Evolutionary conservation across 371 early-diverging fungal species (phyloP).

Genomic region (Rhizopus delemar): DNA sequence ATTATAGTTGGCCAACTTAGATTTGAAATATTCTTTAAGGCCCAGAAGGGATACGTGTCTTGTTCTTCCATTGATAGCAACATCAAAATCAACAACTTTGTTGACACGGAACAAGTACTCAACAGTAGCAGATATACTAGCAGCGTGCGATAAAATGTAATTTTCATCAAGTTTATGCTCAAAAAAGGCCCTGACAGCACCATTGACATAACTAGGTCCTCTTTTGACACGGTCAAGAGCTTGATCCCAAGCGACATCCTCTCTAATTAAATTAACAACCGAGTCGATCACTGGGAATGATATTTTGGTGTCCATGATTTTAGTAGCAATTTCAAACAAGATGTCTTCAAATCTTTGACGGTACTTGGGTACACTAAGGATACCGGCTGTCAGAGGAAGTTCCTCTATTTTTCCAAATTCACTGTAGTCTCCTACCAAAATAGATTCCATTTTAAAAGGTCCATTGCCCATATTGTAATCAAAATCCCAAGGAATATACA

Average conservation of each 20-base stretch:
- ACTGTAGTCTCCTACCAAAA: conserved; percentile 32
- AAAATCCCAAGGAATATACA: conserved; percentile 36
- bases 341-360: conserved; percentile 16
- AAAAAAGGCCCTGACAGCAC: conserved; percentile 1
- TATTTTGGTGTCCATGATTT: conserved; percentile 16
- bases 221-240: conserved; percentile 17
- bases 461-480: conserved; percentile 39
- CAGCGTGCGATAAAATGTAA: conserved; percentile 3
- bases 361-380: conserved; percentile 22
- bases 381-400: conserved; percentile 32
- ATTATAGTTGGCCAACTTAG: conserved; percentile 19
- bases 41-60: conserved; percentile 26
- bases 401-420: conserved; percentile 18
- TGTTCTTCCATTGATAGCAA: conserved; percentile 27
- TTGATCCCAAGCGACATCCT: conserved; percentile 37
- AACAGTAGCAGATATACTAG: conserved; percentile 12
- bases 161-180: conserved; percentile 5
- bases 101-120: conserved; percentile 26
- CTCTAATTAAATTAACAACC: conserved; percentile 16
- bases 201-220: conserved; percentile 9
- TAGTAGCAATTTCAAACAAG: conserved; percentile 5
- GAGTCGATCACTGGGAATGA: conserved; percentile 29
- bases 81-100: conserved; percentile 10
- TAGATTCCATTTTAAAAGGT: conserved; percentile 24
- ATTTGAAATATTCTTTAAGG: conserved; percentile 31